Evolutionary conservation across 768 basidiomycete genomes (phyloP).

Genomic region (Strobilomyces dryophilus): DNA sequence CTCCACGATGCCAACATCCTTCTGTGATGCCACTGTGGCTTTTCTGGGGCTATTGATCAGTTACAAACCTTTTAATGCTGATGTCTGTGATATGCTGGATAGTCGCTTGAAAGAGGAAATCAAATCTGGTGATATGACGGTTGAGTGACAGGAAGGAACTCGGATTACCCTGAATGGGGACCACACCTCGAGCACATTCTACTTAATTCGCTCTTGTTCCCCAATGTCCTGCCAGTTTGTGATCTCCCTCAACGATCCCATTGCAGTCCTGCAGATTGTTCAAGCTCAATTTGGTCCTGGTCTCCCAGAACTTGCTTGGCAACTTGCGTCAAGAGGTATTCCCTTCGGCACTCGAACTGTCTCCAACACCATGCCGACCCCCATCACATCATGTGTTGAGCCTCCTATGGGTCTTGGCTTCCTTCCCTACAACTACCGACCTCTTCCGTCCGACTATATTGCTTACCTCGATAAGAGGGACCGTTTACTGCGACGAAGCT

Average conservation of each 20-base stretch:
- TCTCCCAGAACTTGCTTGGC: neutral
- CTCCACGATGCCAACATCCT: neutral
- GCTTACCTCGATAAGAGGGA: neutral
- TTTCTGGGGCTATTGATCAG: no score
- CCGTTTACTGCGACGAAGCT: neutral
- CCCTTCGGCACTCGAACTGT: neutral
- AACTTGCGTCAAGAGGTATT: neutral
- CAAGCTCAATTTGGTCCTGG: neutral
- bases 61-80: no score
- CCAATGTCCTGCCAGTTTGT: neutral
- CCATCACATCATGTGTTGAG: neutral
- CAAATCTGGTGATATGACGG: neutral
- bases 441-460: neutral
- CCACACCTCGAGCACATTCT: neutral
- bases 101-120: neutral
- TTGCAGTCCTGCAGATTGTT: neutral
- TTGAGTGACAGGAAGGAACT: neutral
- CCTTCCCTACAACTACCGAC: neutral
- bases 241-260: neutral
- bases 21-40: no score
- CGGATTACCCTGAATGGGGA: neutral
- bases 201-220: neutral
- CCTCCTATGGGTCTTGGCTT: neutral
- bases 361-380: neutral
- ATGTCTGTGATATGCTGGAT: neutral